Conservation (phyloP, 305 asterid genomes). For the Solanum chacoense region DNA sequence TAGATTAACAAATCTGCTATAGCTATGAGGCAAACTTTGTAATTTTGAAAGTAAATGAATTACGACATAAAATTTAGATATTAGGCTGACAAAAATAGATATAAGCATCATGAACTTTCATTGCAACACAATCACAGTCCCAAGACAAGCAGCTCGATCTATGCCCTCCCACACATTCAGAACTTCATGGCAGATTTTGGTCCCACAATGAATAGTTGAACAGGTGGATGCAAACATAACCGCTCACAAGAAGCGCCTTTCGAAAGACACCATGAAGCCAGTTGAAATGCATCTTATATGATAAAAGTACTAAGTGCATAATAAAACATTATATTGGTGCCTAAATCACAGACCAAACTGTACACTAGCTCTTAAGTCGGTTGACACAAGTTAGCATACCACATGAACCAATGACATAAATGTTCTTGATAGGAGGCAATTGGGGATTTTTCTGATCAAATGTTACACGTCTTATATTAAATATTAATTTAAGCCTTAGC, state of each 20-base stretch:
- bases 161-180: background rate
- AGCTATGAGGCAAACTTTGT: background rate
- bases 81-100: background rate
- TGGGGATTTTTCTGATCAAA: background rate
- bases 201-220: background rate
- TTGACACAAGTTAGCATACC: background rate
- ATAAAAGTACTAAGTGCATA: background rate
- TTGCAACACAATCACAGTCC: background rate
- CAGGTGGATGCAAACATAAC: background rate
- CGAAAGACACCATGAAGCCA: background rate
- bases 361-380: background rate
- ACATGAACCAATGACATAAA: background rate
- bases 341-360: background rate
- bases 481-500: background rate
- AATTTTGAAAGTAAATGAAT: background rate
- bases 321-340: background rate
- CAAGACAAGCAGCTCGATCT: background rate
- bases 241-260: background rate
- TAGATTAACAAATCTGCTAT: background rate
- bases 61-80: background rate
- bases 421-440: background rate
- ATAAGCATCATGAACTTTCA: background rate
- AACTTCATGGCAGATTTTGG: background rate
- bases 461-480: background rate
- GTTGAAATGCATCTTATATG: background rate